These are phyloP conservation scores for Skeletonema menzelii DNA, from an alignment of 108 stramenopile genomes.

Conservation along the genomic window DNA sequence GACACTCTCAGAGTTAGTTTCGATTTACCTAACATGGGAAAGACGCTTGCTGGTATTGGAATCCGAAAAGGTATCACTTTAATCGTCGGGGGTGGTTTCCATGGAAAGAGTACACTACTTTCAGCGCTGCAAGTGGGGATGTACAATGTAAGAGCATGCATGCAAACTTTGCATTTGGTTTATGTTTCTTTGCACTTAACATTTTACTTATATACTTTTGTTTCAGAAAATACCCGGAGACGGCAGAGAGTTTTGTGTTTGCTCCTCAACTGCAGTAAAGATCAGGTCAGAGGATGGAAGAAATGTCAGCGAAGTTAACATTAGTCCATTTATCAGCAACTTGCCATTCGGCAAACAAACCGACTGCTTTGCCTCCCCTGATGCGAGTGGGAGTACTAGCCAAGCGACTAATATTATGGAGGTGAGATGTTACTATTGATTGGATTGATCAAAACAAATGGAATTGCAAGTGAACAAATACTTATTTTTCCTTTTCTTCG, in stretches of 20 bases:
- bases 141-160: conserved; percentile 56
- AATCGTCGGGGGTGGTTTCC: conserved; percentile 98
- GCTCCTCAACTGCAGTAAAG: conserved; percentile 76
- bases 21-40: conserved; percentile 54
- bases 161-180: background rate
- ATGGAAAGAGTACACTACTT: conserved; percentile 94
- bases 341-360: conserved; percentile 90
- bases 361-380: conserved; percentile 73
- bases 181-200: background rate
- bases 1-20: conserved; percentile 49
- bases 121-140: conserved; percentile 90
- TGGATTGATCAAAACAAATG: background rate
- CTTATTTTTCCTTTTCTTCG: conserved; percentile 10
- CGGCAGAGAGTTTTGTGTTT: conserved; percentile 92
- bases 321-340: conserved; percentile 93
- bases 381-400: conserved; percentile 93
- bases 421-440: conserved; percentile 46
- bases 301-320: conserved; percentile 79
- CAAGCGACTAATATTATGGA: conserved; percentile 95
- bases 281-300: conserved; percentile 97
- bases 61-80: conserved; percentile 91
- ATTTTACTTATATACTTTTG: background rate
- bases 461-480: background rate
- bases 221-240: conserved; percentile 89
- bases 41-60: conserved; percentile 87